Base-by-base conservation (phyloP, 257 asterid species). In the Voacanga thouarsii region DNA sequence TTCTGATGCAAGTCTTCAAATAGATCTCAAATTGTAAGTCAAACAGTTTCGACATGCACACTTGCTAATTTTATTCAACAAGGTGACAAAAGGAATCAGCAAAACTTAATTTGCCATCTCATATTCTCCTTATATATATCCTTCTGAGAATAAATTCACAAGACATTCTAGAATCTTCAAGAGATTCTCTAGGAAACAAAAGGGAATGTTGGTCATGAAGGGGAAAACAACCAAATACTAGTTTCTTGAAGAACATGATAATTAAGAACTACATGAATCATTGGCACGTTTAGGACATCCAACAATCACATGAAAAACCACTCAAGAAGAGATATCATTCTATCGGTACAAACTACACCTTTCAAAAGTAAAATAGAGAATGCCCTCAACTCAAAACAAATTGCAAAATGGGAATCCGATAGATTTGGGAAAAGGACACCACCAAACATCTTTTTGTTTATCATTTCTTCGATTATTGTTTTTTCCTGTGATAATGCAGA, bases 331-430 rank as follows among this genome's bases (percentile, higher is more conserved):
- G 53, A 66, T 7, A 50, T 51, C 56, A 77, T 16, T 66, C 37
- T 23, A 77, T 18, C 55, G 37, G 55, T 37, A 50, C 11, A 65
- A 37, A 19, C 5, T 43, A 63, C 37, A 33, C 19, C 21, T 51
- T 69, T 41, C n/a, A 56, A 9, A 41, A 55, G 23, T 77, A 39
- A 49, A 47, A 6, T 50, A 51, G 37, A 76, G 73, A 75, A 76
- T 64, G 39, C 24, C 73, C 63, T 64, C 4, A 39, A 64, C 50
- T 1, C 23, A 30, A 30, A 47, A 47, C 33, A 49, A 5, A 50
- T 30, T 9, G 18, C 51, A 21, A 64, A 66, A 28, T 30, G 47
- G 15, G 12, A 75, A 41, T 33, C 61, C 51, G 30, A 65, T 10
- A 49, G 47, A 33, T 33, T 45, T 59, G 50, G 59, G 43, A 75